Evolutionary conservation across 768 basidiomycete species (phyloP), one percentile per base, ranked within the genome.

Genomic region (Lactarius sanguifluus): DNA sequence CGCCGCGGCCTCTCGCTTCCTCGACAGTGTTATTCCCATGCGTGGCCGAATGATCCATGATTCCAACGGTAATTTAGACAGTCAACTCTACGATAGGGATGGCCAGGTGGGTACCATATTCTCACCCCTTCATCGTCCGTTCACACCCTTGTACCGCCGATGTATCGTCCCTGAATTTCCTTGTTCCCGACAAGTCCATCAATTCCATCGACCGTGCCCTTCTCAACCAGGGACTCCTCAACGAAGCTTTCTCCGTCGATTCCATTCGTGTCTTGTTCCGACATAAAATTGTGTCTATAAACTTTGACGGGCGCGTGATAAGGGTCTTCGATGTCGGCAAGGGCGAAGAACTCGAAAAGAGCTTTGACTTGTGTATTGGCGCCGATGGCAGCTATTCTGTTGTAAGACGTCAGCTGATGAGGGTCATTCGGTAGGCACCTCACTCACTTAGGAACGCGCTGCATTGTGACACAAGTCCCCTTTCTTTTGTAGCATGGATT

Each of bases 371-470:
- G 65, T 92, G 91, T 75, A 81, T 99, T 67, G 96, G 96, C 61
- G 91, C 92, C 71, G 96, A 99, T 78, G 96, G 96, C 41, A 94
- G 90, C 75, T 92, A 96, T 83, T 95, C 92, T 65, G 82, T 93
- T 71, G 87, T 97, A 68, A 84, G 96, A 75, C 83, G 88, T 73
- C 92, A 98, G 81, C 85, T 99, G 87, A 98, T 98, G 96, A 85
- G 91, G 71, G 91, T 93, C 65, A 86, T 92, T 71, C 86, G 93
- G 95, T 94, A 77, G 74, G 86, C 77, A 59, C 69, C 67, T 66
- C 74, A 43, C 73, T 74, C 71, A 52, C 69, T 72, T 72, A 71
- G 73, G 73, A 71, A 74, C 65, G 64, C 69, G 66, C 70, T 70
- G 65, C 64, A 63, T 75, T 73, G 47, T 69, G 54, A 63, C 30